A percentile compares a stretch with the other conserved stretches of the same genome.
These are phyloP conservation scores for Aspergillus arachidicola DNA, from an alignment of 2,329 filamentous ascomycete genomes.

Conservation along the genomic window DNA sequence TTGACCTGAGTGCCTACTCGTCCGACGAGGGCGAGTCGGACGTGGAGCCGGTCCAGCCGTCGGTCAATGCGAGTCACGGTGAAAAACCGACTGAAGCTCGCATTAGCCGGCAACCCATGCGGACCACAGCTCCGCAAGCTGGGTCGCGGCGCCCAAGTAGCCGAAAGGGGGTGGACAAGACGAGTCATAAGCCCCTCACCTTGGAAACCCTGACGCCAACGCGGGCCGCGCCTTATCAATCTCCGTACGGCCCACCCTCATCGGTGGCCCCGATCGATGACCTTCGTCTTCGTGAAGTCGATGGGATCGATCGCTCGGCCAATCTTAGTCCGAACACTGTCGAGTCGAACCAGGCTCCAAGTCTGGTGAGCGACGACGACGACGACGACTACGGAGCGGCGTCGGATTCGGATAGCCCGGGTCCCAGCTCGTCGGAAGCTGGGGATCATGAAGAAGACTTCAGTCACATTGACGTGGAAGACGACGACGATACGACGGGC, in stretches of 20 bases:
- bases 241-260: constrained; percentile 36
- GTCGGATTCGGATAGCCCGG: constrained; percentile 66
- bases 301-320: constrained; percentile 43
- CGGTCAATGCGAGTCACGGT: constrained; percentile 19
- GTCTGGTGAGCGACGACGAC: constrained; percentile 78
- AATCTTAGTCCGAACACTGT: constrained; percentile 71
- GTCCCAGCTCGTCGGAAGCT: constrained; percentile 47
- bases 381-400: constrained; percentile 74
- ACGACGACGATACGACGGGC: constrained; percentile 45
- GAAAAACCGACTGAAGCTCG: constrained; percentile 24
- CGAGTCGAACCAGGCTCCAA: constrained; percentile 75
- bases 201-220: constrained; percentile 44
- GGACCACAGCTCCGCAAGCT: constrained; percentile 58
- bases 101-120: constrained; percentile 55
- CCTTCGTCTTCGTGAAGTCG: constrained; percentile 48
- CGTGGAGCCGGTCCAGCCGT: constrained; percentile 34
- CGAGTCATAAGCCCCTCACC: constrained; percentile 43
- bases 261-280: constrained; percentile 43
- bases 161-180: constrained; percentile 57
- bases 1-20: constrained; percentile 43
- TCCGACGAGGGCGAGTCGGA: constrained; percentile 44
- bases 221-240: constrained; percentile 27
- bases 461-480: constrained; percentile 49
- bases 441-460: constrained; percentile 58
- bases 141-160: constrained; percentile 55